Base-by-base conservation (phyloP, 306 rosid genomes). In the Cicer cuneatum region DNA sequence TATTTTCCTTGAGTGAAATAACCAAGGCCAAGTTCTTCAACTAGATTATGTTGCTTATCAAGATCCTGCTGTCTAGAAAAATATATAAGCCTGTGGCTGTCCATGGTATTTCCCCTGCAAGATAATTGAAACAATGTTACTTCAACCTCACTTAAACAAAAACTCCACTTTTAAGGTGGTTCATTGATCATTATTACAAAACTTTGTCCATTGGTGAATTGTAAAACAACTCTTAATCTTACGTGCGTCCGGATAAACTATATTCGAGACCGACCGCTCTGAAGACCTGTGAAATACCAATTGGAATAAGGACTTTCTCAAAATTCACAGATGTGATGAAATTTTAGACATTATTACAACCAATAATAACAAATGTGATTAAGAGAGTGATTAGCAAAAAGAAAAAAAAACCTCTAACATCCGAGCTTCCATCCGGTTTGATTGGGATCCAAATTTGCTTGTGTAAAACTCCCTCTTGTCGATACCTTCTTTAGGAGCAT, bases 1-100 rank as follows among this genome's bases (percentile, higher is more conserved):
- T 78, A 93, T 83, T 88, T 93, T 68, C 73, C 96, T 62, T 87
- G 91, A 1, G 98, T 93, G 81, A 93, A 93, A 84, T 93, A 91
- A 65, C 98, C 98, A 15, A 78, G 80, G 74, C 35, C 61, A 18
- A 93, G 85, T 84, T 89, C 94, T 88, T 84, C 97, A 71, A 89
- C 96, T 68, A 93, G 90, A 39, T 69, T 77, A 66, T 91, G 96
- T 79, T 93, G 98, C 87, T 89, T 89, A 60, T 80, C 87, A 51
- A 58, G 84, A 61, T 88, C 93, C 58, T 91, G 94, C 71, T 86
- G 85, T 77, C 90, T 84, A 11, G 97, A 87, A 73, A 84, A 88
- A 74, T 88, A 86, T 66, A 93, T 78, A 79, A 93, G 94, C 86
- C 97, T 84, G 83, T 91, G 98, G 79, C 98, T 91, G 69, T 93